These are phyloP conservation scores for Sporothrix schenckii DNA, from an alignment of 2,329 filamentous ascomycete genomes.

Conservation along the genomic window DNA sequence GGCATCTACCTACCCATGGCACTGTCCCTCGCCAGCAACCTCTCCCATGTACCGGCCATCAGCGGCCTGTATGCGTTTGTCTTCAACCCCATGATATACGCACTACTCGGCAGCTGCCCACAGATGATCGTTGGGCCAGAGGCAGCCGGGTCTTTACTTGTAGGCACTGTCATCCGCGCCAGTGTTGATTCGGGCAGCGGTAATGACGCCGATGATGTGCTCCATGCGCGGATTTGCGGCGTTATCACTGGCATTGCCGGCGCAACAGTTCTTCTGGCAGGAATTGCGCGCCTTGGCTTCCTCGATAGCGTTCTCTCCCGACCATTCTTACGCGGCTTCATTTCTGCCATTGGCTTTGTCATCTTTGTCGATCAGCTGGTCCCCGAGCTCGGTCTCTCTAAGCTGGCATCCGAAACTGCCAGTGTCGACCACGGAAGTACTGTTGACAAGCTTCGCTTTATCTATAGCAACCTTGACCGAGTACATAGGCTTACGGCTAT, in stretches of 20 bases:
- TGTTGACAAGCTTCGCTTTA: conserved; percentile 80
- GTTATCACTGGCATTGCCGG: conserved; percentile 87
- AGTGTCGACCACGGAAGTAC: conserved; percentile 82
- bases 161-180: conserved; percentile 80
- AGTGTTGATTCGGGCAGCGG: conserved; percentile 71
- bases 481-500: conserved; percentile 74
- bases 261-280: conserved; percentile 83
- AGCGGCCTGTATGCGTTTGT: conserved; percentile 94
- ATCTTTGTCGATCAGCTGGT: conserved; percentile 95
- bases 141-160: conserved; percentile 86
- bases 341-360: conserved; percentile 94
- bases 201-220: conserved; percentile 62
- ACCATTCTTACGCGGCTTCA: conserved; percentile 92
- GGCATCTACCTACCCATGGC: conserved; percentile 99
- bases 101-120: conserved; percentile 85
- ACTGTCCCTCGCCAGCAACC: conserved; percentile 86
- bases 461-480: conserved; percentile 66
- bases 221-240: conserved; percentile 83
- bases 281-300: conserved; percentile 83
- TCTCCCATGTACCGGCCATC: conserved; percentile 89
- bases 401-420: conserved; percentile 61
- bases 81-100: conserved; percentile 89
- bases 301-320: conserved; percentile 91
- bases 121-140: conserved; percentile 95
- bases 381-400: conserved; percentile 79